Base-by-base conservation (phyloP, 2,329 filamentous ascomycete genomes). In the Xylariales sp. region DNA sequence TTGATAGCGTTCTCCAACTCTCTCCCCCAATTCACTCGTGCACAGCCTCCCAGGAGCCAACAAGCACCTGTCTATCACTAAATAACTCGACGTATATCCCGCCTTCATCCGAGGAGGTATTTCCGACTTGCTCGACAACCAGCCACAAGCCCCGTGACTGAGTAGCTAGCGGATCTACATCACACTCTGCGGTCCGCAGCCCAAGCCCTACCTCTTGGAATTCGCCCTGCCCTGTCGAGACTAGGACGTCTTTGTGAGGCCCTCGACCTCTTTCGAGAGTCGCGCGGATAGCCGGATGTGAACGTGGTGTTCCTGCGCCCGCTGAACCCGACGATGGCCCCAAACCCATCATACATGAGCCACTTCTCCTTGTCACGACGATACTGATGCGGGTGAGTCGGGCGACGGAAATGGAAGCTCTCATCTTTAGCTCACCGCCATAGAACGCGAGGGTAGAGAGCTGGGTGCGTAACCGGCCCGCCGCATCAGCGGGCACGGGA, bases 71-170 rank as follows among this genome's bases (percentile, higher is more conserved):
- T 8, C 82, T 82, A 64, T 86, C 85, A 63, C 84, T 86, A 18
- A 86, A 78, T 7, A 88, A 73, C 71, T 85, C 88, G 1, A 87
- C 81, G 49, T 82, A 80, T 7, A 92, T 85, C 64, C 82, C 79
- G 30, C 81, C 78, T 2, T 75, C 71, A 3, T 73, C 73, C 30
- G 60, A 43, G 9, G 54, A 58, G 3, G 64, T 43, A 39, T 36
- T 86, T n/a, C 89, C 91, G 74, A 95, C 86, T 71, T 91, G 86
- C 80, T 97, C 94, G 49, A 97, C 82, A 5, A 97, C 90, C 61
- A 97, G 83, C 91, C 92, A 97, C 65, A 94, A 78, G 18, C 65
- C 61, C 23, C 86, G 86, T 9, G 80, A 80, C 36, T 80, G 80
- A 65, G 83, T 81, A 70, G 86, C 80, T n/a, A 82, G 84, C 0